phyloP scores from a whole-genome alignment of 225 moss, liverwort and hornwort genomes.

The Climacium dendroides region DNA sequence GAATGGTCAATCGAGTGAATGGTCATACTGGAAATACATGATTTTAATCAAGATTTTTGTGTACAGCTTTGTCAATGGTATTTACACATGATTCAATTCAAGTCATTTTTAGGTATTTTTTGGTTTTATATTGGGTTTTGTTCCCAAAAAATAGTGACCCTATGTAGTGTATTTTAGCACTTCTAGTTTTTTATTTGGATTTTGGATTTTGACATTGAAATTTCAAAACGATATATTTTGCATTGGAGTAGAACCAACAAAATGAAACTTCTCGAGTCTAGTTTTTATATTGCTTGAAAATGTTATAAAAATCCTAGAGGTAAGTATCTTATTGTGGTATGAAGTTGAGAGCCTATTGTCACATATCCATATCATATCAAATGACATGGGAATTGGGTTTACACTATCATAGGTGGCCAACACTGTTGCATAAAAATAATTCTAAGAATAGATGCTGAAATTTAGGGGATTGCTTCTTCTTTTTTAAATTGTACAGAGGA shows the following conservation, averaged over 20 bases:
- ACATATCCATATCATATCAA: not conserved
- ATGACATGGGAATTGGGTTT: not conserved
- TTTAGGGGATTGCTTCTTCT: not conserved
- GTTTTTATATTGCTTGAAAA: not conserved
- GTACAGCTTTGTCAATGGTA: not conserved
- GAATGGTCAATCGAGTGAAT: not conserved
- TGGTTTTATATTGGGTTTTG: not conserved
- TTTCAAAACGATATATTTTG: too few species aligned
- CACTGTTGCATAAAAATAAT: accelerated
- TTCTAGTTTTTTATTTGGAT: not conserved
- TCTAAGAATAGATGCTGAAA: not conserved
- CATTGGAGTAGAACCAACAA: not conserved
- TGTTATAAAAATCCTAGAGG: not conserved
- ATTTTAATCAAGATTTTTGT: not conserved
- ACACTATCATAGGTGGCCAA: not conserved
- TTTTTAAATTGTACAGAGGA: not conserved
- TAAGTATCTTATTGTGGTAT: too few species aligned
- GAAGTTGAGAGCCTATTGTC: not conserved
- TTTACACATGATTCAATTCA: not conserved
- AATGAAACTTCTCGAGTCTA: not conserved
- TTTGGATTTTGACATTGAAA: not conserved
- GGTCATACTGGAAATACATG: not conserved
- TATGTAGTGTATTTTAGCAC: not conserved
- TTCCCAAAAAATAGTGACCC: not conserved
- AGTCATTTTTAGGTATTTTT: not conserved